Evolutionary conservation across 371 early-diverging fungal genomes (phyloP), one percentile per base, ranked within the genome.

Genomic region (Rhizopus delemar): DNA sequence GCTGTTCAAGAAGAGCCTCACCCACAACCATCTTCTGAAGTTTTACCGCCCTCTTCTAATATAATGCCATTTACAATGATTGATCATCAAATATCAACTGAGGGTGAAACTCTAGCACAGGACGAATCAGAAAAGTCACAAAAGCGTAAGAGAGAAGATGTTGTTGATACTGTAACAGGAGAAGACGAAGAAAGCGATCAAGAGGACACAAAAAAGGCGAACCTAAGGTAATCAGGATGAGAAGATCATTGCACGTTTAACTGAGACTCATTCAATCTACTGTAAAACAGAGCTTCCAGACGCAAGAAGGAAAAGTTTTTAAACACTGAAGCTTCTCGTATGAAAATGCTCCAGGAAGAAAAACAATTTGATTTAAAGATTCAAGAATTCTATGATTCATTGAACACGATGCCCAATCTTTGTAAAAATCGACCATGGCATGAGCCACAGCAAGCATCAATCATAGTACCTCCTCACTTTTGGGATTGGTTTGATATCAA

Each of bases 261-360:
- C 4, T 5, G 29, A 12, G 12, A 48, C 16, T 9, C 28, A 29
- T 22, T 5, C 6, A n/a, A 8, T 49, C 33, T 53, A n/a, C 39
- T 12, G 33, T 12, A 35, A 34, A 33, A 52, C 57, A 85, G 86
- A 60, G 71, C 83, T n/a, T 85, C 83, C n/a, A 83, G 82, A 45
- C 75, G 86, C 1, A 80, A 82, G 29, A 65, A 73, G 3, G 82
- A 85, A 48, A 83, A 85, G 50, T 65, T 82, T 16, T 83, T 79
- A 15, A 82, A 77, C 38, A 82, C 82, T 54, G 84, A 85, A 52
- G 72, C 65, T 5, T 77, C 81, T 0, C 72, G 78, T 9, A 70
- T 70, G 11, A 74, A 82, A 51, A 82, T 83, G 69, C 60, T 80
- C n/a, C 71, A 80, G 9, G 86, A 85, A 57, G 84, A 83, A 50